Evolutionary conservation across 2,329 filamentous ascomycete species (phyloP), one percentile per base, ranked within the genome.

Genomic region (Pyrenochaeta sp.): DNA sequence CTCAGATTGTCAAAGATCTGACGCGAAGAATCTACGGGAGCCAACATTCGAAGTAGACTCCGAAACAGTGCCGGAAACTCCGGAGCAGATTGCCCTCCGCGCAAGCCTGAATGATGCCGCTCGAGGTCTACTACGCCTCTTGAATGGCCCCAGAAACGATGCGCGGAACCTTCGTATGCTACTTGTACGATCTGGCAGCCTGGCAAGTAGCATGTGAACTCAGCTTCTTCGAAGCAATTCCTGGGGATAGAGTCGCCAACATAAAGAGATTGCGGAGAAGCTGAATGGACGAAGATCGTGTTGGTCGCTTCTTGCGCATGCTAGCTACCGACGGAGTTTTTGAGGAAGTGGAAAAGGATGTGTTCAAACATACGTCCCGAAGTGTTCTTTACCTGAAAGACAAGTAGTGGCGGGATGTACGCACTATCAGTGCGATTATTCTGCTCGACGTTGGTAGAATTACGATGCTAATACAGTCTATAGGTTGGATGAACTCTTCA

Each of bases 401-500:
- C 45, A 52, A 44, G 43, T 49, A 61, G 18, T 56, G 52, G 48
- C 39, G 54, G 29, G 57, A 54, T 37, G 54, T 52, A 53, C 53
- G 45, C 54, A 61, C 20, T 61, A 58, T 21, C 56, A 67, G 59
- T 61, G 35, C 9, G 58, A 12, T 15, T 36, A n/a, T 12, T 39
- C 7, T 4, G 2, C 10, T 21, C 9, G 7, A 12, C 23, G 1
- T 15, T 3, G 2, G 1, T 2, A 3, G n/a, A 20, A 27, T 2
- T 27, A 0, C 23, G 4, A 31, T 30, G n/a, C 39, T 56, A 11
- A 52, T 12, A 15, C 9, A 17, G 18, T 15, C 31, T 23, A 31
- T 14, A 61, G 58, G 33, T 18, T 71, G 30, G 70, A 73, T 45
- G 69, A 73, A 29, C 65, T 69, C 53, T 63, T 72, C 51, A 58